A percentile compares a stretch with the other conserved stretches of the same genome.
These are phyloP conservation scores for Pythium brachiatum DNA, from an alignment of 352 stramenopile species.

Conservation along the genomic window DNA sequence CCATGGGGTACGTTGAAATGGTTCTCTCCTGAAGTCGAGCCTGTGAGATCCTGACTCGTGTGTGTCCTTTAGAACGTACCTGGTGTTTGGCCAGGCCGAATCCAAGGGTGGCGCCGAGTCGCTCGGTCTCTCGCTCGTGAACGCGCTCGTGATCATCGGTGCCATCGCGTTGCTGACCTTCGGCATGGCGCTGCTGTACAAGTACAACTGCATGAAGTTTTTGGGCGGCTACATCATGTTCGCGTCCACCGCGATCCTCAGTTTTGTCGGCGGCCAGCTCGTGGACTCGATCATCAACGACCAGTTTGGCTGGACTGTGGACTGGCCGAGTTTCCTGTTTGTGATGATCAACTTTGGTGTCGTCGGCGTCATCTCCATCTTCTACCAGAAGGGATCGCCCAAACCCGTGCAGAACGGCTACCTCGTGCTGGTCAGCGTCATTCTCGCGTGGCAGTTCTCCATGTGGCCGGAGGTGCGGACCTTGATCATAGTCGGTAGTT, in stretches of 20 bases:
- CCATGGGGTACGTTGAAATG: conserved; percentile 60
- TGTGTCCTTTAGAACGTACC: conserved; percentile 49
- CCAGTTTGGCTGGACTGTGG: conserved; percentile 67
- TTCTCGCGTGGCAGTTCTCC: conserved; percentile 97
- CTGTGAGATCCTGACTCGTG: not conserved
- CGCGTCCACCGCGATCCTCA: conserved; percentile 79
- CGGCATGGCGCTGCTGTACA: conserved; percentile 88
- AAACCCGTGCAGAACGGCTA: conserved; percentile 93
- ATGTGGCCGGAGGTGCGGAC: conserved; percentile 93
- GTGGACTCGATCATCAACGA: conserved; percentile 78
- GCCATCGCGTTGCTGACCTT: conserved; percentile 86
- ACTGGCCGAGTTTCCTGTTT: conserved; percentile 81
- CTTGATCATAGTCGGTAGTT: no score
- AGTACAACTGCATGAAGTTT: conserved; percentile 88
- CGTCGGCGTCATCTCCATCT: conserved; percentile 87
- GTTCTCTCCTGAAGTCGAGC: not conserved
- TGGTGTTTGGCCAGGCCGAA: conserved; percentile 74
- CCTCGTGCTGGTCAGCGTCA: conserved; percentile 93
- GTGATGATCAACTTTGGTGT: conserved; percentile 91
- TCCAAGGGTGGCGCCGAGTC: conserved; percentile 29
- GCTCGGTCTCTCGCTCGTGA: conserved; percentile 77
- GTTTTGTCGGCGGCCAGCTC: conserved; percentile 83
- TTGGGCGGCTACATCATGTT: conserved; percentile 89
- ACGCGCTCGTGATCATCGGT: conserved; percentile 87
- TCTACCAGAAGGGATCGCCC: conserved; percentile 85